Conservation (phyloP, 176 grass and related monocot genomes). For the Rhynchospora tenuis region DNA sequence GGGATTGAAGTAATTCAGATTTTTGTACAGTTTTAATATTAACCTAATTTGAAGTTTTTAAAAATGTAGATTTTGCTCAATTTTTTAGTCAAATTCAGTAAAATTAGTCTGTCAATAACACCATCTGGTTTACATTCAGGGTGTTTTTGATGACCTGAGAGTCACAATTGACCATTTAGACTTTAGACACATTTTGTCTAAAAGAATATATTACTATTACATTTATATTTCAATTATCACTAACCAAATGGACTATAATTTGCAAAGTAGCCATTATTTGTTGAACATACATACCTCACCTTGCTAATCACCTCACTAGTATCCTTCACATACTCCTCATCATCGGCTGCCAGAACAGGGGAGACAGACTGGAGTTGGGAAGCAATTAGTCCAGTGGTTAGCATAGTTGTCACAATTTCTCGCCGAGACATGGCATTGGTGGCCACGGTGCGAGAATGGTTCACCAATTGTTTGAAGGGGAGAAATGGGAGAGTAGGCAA, state of each 20-base stretch:
- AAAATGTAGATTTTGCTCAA: not conserved
- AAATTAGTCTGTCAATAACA: not conserved
- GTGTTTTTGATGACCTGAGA: not conserved
- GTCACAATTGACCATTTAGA: not conserved
- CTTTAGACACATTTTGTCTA: not conserved
- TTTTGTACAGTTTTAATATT: not conserved
- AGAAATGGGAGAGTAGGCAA: not conserved
- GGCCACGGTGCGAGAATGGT: not conserved
- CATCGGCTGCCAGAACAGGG: constrained; percentile 38
- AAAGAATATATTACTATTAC: not conserved
- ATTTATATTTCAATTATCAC: not conserved
- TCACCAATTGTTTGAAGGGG: not conserved
- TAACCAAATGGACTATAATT: not conserved
- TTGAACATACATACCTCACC: constrained; percentile 44
- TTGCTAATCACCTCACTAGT: constrained; percentile 85
- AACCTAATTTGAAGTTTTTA: not conserved
- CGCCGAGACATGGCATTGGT: constrained; percentile 3
- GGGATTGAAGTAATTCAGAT: not conserved
- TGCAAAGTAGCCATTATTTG: not conserved
- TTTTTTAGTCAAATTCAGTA: not conserved
- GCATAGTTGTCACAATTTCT: not conserved
- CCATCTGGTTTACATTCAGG: not conserved
- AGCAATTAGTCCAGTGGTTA: constrained; percentile 9
- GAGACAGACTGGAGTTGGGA: not conserved
- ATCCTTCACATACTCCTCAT: constrained; percentile 94